Percentiles rank a stretch among this genome's conserved stretches.
Evolutionary conservation across 371 early-diverging fungal genomes (phyloP).

Genomic region (Conidiobolus incongruus): DNA sequence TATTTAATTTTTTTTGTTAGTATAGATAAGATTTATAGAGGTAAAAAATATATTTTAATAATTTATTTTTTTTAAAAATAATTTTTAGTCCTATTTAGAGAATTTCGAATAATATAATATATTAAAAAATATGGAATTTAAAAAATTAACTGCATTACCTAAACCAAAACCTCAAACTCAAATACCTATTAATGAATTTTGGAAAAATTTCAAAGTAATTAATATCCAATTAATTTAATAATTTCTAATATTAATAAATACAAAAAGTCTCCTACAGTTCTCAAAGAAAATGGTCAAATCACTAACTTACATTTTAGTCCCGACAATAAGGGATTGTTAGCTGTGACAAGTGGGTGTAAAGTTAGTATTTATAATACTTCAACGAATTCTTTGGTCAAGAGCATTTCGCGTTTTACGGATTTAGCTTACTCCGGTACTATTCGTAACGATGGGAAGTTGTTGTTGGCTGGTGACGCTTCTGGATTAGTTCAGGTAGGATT

Average conservation of each 20-base stretch:
- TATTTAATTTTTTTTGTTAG: too few species aligned
- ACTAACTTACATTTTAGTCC: conserved; percentile 68
- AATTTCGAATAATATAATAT: too few species aligned
- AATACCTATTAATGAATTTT: too few species aligned
- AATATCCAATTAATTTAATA: too few species aligned
- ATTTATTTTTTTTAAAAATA: too few species aligned
- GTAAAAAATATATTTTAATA: too few species aligned
- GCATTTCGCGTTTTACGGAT: conserved; percentile 78
- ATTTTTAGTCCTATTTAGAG: too few species aligned
- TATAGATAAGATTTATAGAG: too few species aligned
- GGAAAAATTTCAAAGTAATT: too few species aligned
- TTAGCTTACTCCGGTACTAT: conserved; percentile 57
- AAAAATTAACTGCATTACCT: too few species aligned
- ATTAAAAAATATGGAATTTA: too few species aligned
- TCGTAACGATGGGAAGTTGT: conserved; percentile 68
- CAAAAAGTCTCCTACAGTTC: conserved; percentile 51
- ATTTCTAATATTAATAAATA: neutral
- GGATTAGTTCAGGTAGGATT: conserved; percentile 46
- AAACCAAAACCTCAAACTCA: too few species aligned
- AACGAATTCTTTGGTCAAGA: conserved; percentile 53
- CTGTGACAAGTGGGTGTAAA: conserved; percentile 69
- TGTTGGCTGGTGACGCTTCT: conserved; percentile 81
- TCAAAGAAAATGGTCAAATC: conserved; percentile 73
- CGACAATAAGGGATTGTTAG: conserved; percentile 64
- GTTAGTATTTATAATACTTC: conserved; percentile 75